Conservation (phyloP, 352 stramenopile genomes). For the Aphanomyces stellatus region DNA sequence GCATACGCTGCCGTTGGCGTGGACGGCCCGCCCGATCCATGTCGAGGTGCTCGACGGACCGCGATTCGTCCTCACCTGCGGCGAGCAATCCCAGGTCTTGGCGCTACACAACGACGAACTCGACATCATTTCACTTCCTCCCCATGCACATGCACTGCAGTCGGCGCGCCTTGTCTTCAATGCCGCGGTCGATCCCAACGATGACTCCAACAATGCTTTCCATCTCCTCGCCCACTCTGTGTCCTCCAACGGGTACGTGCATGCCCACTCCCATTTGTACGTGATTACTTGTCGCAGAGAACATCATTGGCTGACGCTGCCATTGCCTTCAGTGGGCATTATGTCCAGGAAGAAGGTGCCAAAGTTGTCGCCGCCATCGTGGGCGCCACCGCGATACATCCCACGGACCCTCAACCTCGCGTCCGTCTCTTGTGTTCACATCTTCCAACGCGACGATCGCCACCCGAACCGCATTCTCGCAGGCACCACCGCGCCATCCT, state of each 20-base stretch:
- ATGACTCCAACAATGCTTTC: neutral
- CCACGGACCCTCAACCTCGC: neutral
- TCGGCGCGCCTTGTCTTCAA: neutral
- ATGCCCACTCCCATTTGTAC: no score
- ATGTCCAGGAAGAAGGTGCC: no score
- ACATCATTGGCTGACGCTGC: no score
- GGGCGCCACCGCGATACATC: neutral
- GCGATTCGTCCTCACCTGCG: neutral
- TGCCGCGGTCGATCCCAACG: neutral
- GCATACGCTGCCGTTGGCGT: neutral
- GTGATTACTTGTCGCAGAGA: no score
- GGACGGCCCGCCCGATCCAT: neutral
- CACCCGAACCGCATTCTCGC: neutral
- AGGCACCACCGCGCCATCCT: neutral
- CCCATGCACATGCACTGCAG: neutral
- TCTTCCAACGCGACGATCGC: neutral
- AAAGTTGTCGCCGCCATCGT: neutral
- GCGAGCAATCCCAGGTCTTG: neutral
- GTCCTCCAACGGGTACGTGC: no score
- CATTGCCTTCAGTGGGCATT: no score
- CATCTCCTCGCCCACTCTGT: slow-evolving; percentile 1
- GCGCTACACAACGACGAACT: neutral
- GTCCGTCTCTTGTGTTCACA: neutral
- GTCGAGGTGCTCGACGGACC: neutral
- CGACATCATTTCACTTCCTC: neutral